Conservation (phyloP, 768 basidiomycete species). For the Boletus vinaceobasis region DNA sequence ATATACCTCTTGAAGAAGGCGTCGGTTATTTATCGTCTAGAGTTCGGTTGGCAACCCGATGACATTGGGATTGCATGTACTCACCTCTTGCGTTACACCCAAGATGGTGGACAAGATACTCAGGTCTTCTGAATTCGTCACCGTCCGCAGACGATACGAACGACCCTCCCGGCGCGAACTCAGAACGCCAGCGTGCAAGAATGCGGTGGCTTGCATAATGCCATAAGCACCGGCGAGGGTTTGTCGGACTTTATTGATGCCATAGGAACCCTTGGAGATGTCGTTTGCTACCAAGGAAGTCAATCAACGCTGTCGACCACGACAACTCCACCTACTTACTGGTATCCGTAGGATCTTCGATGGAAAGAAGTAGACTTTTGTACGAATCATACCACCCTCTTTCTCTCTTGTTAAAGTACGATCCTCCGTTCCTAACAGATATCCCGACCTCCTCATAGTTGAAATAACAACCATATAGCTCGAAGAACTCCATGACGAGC, state of each 20-base stretch:
- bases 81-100: conserved; percentile 80
- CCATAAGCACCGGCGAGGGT: conserved; percentile 80
- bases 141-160: conserved; percentile 41
- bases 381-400: conserved; percentile 76
- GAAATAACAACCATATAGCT: conserved; percentile 89
- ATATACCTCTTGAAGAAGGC: conserved; percentile 66
- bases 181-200: conserved; percentile 59
- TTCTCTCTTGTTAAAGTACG: conserved; percentile 78
- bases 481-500: conserved; percentile 96
- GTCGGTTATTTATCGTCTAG: conserved; percentile 73
- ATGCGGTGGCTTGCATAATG: conserved; percentile 75
- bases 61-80: conserved; percentile 12
- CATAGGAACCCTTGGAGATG: conserved; percentile 85
- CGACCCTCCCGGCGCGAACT: conserved; percentile 52
- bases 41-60: background rate
- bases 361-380: conserved; percentile 60
- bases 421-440: conserved; percentile 81
- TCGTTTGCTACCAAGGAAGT: conserved; percentile 68
- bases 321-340: conserved; percentile 62
- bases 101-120: conserved; percentile 79
- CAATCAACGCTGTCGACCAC: background rate
- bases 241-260: conserved; percentile 74
- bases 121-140: conserved; percentile 56
- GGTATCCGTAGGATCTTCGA: conserved; percentile 91
- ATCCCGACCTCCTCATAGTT: conserved; percentile 90